Base-by-base conservation (phyloP, 2,329 filamentous ascomycete species). In the Alternaria burnsii region DNA sequence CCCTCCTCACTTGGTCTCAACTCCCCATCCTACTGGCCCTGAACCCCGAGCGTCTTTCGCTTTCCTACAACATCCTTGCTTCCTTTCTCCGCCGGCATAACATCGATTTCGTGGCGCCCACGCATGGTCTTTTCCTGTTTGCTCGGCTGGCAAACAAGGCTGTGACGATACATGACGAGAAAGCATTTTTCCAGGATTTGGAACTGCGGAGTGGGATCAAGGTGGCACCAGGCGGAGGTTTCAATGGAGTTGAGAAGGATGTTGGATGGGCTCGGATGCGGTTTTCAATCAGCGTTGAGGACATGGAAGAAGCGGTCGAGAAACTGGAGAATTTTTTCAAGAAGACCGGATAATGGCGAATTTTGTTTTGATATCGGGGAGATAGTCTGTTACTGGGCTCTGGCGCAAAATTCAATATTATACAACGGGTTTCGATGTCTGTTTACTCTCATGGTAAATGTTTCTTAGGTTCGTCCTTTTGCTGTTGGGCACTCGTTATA, bases 231-330 rank as follows among this genome's bases (percentile, higher is more conserved):
- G 71, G 71, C 1, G 55, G 52, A 12, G 50, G 57, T 1, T 73
- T 68, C 53, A 70, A 58, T 9, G 74, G 72, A 1, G 69, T 72
- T 1, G 69, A 76, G 28, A 62, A 53, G n/a, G 68, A 74, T 41
- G 70, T 56, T 64, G 74, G 74, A 3, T 76, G 74, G 74, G 67
- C 64, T 14, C 65, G 74, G 44, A 59, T 76, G 32, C 55, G 68
- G 20, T 74, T 76, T 40, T 66, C 66, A 2, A 43, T 73, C 9
- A 40, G 42, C 0, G 22, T 24, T n/a, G 55, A 66, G 14, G 59
- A 52, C 11, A 68, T 75, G 73, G 44, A 44, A 34, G 50, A 38
- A 20, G 70, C 60, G 5, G 11, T 73, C 16, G 55, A 42, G 47
- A 61, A 59, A 28, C 58, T 75, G 30, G 55, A 52, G 16, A 50